Evolutionary conservation across 1,284 basidiomycete species (phyloP).

Genomic region (Irpex rosettiformis): DNA sequence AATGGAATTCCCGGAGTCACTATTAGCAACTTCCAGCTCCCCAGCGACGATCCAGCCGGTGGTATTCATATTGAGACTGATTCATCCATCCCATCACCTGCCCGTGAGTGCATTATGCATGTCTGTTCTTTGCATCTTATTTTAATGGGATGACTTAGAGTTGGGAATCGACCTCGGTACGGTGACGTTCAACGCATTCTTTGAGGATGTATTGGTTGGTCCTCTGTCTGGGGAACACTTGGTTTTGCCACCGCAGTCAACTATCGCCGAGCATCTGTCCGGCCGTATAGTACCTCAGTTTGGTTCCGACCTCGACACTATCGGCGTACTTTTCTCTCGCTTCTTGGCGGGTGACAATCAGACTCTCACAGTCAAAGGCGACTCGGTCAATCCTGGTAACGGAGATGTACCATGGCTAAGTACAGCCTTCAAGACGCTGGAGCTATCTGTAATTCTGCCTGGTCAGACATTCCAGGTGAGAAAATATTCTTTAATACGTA

Average conservation of each 20-base stretch:
- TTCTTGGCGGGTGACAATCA: conserved; percentile 67
- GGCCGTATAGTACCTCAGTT: conserved; percentile 65
- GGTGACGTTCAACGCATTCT: conserved; percentile 64
- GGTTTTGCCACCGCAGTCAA: conserved; percentile 48
- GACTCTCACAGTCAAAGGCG: conserved; percentile 58
- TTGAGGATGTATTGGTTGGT: conserved; percentile 49
- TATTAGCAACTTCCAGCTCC: conserved; percentile 68
- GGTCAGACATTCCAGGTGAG: conserved; percentile 55
- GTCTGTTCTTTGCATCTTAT: background rate
- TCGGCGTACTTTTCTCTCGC: conserved; percentile 66
- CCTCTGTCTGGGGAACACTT: conserved; percentile 48
- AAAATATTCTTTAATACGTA: conserved; percentile 10
- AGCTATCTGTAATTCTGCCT: conserved; percentile 59
- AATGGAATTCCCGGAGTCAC: conserved; percentile 66
- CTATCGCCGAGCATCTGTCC: conserved; percentile 49
- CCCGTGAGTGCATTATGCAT: background rate
- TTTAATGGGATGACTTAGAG: too few relatives aligned
- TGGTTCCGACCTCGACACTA: conserved; percentile 47
- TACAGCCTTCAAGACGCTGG: conserved; percentile 66
- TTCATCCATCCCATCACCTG: conserved; percentile 61
- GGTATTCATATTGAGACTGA: conserved; percentile 72
- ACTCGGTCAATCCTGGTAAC: conserved; percentile 61
- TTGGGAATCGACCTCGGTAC: conserved; percentile 73
- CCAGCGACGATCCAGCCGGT: conserved; percentile 60
- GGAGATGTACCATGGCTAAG: conserved; percentile 63